Conservation (phyloP, 1,139 yeast species). For the Debaryomyces subglobosus region DNA sequence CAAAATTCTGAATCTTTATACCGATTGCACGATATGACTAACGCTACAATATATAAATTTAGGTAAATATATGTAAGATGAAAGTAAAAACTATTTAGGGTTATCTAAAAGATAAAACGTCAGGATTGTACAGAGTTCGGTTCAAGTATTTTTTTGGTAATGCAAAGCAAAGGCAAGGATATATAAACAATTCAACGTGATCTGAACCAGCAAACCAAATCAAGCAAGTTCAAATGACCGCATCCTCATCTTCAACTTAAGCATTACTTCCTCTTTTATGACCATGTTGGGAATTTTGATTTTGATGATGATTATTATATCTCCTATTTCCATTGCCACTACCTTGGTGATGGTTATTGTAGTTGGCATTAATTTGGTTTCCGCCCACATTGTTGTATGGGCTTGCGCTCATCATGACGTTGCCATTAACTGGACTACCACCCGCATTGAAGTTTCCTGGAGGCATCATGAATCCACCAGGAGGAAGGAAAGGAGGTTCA, state of each 20-base stretch:
- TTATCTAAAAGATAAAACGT: neutral
- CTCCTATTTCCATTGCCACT: slow-evolving; percentile 19
- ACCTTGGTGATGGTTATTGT: slow-evolving; percentile 16
- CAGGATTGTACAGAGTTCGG: neutral
- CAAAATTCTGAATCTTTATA: neutral
- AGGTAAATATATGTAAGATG: neutral
- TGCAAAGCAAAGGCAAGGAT: neutral
- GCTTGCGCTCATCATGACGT: slow-evolving; percentile 24
- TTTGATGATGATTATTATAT: slow-evolving; percentile 15
- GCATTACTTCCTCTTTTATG: slow-evolving; percentile 17
- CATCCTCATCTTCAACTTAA: neutral
- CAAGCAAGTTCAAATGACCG: slow-evolving; percentile 4
- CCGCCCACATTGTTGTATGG: slow-evolving; percentile 9
- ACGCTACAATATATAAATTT: neutral
- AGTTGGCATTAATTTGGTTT: slow-evolving; percentile 9
- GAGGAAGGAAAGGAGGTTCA: slow-evolving; percentile 38
- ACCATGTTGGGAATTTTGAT: slow-evolving; percentile 8
- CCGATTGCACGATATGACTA: neutral
- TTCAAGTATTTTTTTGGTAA: neutral
- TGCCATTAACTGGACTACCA: slow-evolving; percentile 36
- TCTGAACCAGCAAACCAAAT: slow-evolving; percentile 8
- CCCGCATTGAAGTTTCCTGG: slow-evolving; percentile 32
- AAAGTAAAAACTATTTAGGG: slow-evolving; percentile 3
- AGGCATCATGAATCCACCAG: slow-evolving; percentile 42
- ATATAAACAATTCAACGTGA: slow-evolving; percentile 6